A percentile compares a stretch with the other conserved stretches of the same genome.
Evolutionary conservation across 768 basidiomycete genomes (phyloP).

Genomic region (Lactarius indigo): DNA sequence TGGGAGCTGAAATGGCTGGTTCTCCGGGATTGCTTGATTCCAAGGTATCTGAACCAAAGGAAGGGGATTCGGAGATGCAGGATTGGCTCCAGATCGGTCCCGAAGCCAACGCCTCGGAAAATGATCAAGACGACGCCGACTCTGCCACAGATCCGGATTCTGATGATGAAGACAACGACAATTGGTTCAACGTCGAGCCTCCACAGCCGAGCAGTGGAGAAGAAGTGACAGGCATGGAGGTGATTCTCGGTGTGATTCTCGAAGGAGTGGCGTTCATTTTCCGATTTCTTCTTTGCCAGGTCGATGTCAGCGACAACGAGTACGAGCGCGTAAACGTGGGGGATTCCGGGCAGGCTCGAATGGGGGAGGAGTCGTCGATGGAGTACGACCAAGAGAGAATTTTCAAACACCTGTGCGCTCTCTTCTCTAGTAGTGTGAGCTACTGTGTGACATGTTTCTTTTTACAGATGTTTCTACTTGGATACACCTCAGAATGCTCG

Average conservation of each 20-base stretch:
- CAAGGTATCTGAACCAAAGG: constrained; percentile 29
- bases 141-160: constrained; percentile 64
- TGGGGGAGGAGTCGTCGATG: constrained; percentile 73
- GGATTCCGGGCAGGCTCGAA: constrained; percentile 30
- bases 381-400: constrained; percentile 78
- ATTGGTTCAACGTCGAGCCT: constrained; percentile 36
- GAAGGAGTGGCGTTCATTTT: not conserved
- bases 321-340: not conserved
- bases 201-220: constrained; percentile 11
- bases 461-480: constrained; percentile 76
- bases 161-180: constrained; percentile 55
- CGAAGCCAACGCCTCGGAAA: constrained; percentile 31
- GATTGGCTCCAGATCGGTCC: constrained; percentile 28
- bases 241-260: not conserved
- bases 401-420: constrained; percentile 75
- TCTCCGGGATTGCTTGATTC: not conserved
- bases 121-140: constrained; percentile 38
- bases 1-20: not conserved
- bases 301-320: constrained; percentile 11
- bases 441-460: constrained; percentile 8
- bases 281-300: not conserved
- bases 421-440: not conserved
- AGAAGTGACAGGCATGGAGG: constrained; percentile 12
- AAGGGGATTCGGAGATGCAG: constrained; percentile 32
- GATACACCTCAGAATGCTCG: constrained; percentile 76